These are phyloP conservation scores for Starmera stellimalicola DNA, from an alignment of 1,139 yeast genomes.

Conservation along the genomic window DNA sequence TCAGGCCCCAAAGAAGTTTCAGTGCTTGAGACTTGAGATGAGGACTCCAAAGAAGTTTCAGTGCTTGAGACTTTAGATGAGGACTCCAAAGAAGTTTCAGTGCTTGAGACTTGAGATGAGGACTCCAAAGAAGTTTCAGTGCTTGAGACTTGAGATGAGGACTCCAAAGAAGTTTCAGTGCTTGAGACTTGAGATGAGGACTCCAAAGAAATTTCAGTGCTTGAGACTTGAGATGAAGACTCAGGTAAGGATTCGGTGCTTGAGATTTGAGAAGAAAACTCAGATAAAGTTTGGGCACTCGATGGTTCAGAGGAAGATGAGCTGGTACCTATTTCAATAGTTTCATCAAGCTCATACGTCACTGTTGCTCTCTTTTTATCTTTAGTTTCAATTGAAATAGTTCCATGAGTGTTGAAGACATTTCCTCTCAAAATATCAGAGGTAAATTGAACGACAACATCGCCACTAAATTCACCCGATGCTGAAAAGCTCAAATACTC, in stretches of 20 bases:
- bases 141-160: too few relatives aligned
- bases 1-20: too few relatives aligned
- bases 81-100: constrained; percentile 7
- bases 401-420: constrained; percentile 6
- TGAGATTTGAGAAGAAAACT: constrained; percentile 1
- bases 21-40: background rate
- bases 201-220: too few relatives aligned
- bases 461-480: constrained; percentile 1
- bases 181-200: too few relatives aligned
- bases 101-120: background rate
- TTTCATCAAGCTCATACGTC: constrained; percentile 3
- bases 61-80: constrained; percentile 1
- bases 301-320: constrained; percentile 1
- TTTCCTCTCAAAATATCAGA: constrained; percentile 6
- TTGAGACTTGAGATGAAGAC: background rate
- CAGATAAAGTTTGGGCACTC: constrained; percentile 1
- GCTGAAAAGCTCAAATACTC: constrained; percentile 3
- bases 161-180: too few relatives aligned
- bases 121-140: background rate
- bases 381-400: constrained; percentile 4
- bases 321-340: constrained; percentile 6
- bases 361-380: constrained; percentile 8
- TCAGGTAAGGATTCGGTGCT: background rate
- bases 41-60: background rate
- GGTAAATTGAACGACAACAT: constrained; percentile 3